Evolutionary conservation across 1,284 basidiomycete species (phyloP), one percentile per base, ranked within the genome.

Genomic region (Ustilago xerochloae): DNA sequence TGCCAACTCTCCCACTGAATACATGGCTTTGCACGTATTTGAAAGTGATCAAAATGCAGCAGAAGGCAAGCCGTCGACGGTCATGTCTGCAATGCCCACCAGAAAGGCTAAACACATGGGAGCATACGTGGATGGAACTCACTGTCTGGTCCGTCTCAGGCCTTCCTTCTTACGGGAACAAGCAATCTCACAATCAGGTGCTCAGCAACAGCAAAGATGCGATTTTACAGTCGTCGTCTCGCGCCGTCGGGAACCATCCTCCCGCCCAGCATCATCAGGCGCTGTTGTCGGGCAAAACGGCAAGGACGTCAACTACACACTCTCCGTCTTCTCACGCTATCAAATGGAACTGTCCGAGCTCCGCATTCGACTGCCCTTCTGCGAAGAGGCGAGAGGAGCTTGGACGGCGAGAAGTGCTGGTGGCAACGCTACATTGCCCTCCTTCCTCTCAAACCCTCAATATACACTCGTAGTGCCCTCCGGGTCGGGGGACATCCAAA

Each of bases 381-480:
- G 65, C 18, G 62, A 67, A 16, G 53, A 59, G 15, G 50, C 83
- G 22, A 18, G 43, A 0, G 77, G 78, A 1, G 49, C 62, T 0
- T 88, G 96, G 77, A 91, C 90, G 0, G 88, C 86, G 41, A 90
- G 90, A 67, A 92, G 89, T 10, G 89, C 92, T 0, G 95, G 95
- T 0, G 95, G 95, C 0, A 94, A 94, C 79, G 88, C 90, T 48
- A 89, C 89, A 0, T 87, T 90, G 74, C 88, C 92, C 0, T 90
- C 91, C 0, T 97, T 93, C 85, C 91, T 95, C 89, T 85, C 89
- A 61, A 98, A 98, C 81, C 95, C 95, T 0, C 94, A 97, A 81
- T 97, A 92, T 83, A 87, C 88, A 49, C 85, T 97, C 4, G 87
- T 84, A 3, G 61, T 55, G 6, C 35, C 50, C 8, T 36, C 50